Evolutionary conservation across 2,329 filamentous ascomycete genomes (phyloP).

Genomic region (Shiraia bambusicola): DNA sequence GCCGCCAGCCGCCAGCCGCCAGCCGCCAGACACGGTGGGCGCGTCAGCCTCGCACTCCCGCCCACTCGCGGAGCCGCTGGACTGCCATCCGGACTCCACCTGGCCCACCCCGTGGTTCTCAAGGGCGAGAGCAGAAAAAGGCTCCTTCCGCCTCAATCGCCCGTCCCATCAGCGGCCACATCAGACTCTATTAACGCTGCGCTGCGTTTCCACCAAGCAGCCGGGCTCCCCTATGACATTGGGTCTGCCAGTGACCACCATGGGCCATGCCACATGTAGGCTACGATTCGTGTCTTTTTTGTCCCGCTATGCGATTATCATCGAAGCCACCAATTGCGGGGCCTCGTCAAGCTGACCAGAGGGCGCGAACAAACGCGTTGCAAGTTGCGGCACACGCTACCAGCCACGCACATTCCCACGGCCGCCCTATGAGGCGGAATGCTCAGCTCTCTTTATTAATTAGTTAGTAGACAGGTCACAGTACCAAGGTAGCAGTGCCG

Average conservation of each 20-base stretch:
- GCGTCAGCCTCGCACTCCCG: too few relatives aligned
- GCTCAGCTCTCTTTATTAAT: conserved; percentile 22
- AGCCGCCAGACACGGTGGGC: too few relatives aligned
- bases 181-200: too few relatives aligned
- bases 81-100: too few relatives aligned
- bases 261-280: too few relatives aligned
- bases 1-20: too few relatives aligned
- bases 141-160: conserved; percentile 18
- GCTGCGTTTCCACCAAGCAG: background rate
- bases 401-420: conserved; percentile 14
- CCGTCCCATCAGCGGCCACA: conserved; percentile 16
- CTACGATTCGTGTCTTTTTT: background rate
- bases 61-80: too few relatives aligned
- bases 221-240: background rate
- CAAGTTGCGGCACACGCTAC: too few relatives aligned
- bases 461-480: too few relatives aligned
- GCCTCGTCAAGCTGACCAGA: conserved; percentile 21
- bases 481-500: too few relatives aligned
- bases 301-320: too few relatives aligned
- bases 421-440: conserved; percentile 22
- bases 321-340: conserved; percentile 17
- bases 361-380: conserved; percentile 6
- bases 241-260: too few relatives aligned
- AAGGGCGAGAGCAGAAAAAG: conserved; percentile 4
- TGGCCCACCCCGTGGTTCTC: conserved; percentile 15